Conservation (phyloP, 164 flowering plant species). For the Dillenia turbinata region DNA sequence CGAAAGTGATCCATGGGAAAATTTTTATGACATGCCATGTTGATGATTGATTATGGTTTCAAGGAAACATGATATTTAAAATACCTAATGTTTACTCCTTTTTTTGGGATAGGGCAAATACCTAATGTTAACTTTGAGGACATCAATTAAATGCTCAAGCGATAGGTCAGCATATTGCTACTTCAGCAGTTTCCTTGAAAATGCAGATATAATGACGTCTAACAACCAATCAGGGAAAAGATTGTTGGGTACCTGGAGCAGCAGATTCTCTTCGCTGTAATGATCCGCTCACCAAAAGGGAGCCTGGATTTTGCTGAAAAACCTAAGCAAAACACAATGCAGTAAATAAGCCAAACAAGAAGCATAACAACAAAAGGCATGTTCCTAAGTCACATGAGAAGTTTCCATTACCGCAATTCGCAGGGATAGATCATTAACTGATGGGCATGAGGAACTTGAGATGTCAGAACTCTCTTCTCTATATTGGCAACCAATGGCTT, state of each 20-base stretch:
- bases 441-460: constrained; percentile 17
- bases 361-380: neutral
- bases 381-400: neutral
- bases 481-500: constrained; percentile 9
- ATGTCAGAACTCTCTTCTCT: constrained; percentile 16
- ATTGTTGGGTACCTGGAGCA: constrained; percentile 40
- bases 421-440: constrained; percentile 32
- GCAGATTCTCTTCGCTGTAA: constrained; percentile 39
- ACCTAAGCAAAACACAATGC: constrained; percentile 41
- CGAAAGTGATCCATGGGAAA: too few species aligned
- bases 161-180: too few species aligned
- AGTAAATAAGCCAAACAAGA: neutral
- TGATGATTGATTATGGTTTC: too few species aligned
- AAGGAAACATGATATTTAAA: too few species aligned
- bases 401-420: constrained; percentile 45
- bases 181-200: too few species aligned
- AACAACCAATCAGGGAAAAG: neutral
- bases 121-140: too few species aligned
- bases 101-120: too few species aligned
- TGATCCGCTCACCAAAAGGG: constrained; percentile 76
- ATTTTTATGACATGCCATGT: too few species aligned
- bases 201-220: too few species aligned
- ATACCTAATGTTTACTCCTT: too few species aligned
- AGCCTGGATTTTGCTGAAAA: constrained; percentile 91
- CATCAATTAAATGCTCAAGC: too few species aligned